phyloP scores from a whole-genome alignment of 2,329 filamentous ascomycete genomes.

The Cercospora sojina region DNA sequence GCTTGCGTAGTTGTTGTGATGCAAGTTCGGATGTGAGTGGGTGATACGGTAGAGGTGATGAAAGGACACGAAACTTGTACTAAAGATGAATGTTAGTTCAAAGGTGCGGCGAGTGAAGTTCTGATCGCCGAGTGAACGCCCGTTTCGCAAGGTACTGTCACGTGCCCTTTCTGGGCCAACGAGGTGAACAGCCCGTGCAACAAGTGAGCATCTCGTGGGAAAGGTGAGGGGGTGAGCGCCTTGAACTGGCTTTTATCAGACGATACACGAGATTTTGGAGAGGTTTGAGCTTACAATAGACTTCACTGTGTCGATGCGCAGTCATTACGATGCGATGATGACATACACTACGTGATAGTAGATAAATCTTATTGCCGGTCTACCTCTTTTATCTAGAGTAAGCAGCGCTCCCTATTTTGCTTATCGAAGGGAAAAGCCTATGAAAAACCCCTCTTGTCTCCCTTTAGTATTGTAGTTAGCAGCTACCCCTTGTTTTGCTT shows the following conservation, averaged over 20 bases:
- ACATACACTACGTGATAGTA: neutral
- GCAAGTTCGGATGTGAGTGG: neutral
- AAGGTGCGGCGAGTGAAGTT: neutral
- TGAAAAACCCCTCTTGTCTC: no score
- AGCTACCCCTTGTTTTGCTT: no score
- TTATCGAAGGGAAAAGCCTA: no score
- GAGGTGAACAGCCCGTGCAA: neutral
- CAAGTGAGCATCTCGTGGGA: neutral
- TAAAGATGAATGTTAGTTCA: neutral
- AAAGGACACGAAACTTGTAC: neutral
- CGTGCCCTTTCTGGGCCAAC: neutral
- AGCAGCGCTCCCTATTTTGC: no score
- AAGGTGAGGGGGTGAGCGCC: neutral
- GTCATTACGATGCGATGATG: neutral
- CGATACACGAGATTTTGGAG: neutral
- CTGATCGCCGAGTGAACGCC: neutral
- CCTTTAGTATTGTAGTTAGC: no score
- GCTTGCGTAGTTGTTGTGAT: no score
- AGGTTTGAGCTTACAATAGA: neutral
- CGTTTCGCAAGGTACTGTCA: neutral
- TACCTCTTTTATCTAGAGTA: no score
- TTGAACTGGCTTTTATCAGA: neutral
- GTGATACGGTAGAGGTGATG: neutral
- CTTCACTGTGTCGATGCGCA: neutral
- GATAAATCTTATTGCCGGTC: no score